These are phyloP conservation scores for Turritis glabra DNA, from an alignment of 345 rosid species.

Conservation along the genomic window DNA sequence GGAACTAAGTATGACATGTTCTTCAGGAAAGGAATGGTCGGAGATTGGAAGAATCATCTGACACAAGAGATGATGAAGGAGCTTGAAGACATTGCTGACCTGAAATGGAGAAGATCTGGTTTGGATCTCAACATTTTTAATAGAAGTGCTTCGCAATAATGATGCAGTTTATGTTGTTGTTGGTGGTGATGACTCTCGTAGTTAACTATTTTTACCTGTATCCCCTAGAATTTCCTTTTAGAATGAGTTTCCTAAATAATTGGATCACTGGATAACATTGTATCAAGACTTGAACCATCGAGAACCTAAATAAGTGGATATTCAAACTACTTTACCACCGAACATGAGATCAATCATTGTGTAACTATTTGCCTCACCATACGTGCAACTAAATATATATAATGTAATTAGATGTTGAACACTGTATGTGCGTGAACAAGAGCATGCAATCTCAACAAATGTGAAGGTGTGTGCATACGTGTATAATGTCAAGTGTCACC, in stretches of 20 bases:
- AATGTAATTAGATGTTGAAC: no score
- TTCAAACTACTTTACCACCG: not conserved
- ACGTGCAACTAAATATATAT: no score
- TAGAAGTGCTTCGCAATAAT: not conserved
- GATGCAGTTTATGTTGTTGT: not conserved
- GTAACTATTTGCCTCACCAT: no score
- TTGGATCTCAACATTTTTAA: conserved; percentile 37
- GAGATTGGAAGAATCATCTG: conserved; percentile 48
- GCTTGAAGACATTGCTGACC: conserved; percentile 33
- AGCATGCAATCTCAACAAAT: no score
- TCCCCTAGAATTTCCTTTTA: not conserved
- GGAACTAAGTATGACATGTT: conserved; percentile 26
- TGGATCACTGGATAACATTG: not conserved
- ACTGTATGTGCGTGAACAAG: no score
- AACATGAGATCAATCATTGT: no score
- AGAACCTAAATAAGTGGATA: not conserved
- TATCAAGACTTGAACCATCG: not conserved
- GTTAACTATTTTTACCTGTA: not conserved
- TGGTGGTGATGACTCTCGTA: not conserved
- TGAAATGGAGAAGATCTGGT: conserved; percentile 32
- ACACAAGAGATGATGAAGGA: conserved; percentile 41
- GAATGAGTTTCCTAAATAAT: not conserved
- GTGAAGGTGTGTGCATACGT: no score
- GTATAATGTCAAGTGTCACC: not conserved
- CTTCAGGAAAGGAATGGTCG: conserved; percentile 48